Conservation (phyloP, 495 filamentous ascomycete genomes). For the Podospora pseudocomata region DNA sequence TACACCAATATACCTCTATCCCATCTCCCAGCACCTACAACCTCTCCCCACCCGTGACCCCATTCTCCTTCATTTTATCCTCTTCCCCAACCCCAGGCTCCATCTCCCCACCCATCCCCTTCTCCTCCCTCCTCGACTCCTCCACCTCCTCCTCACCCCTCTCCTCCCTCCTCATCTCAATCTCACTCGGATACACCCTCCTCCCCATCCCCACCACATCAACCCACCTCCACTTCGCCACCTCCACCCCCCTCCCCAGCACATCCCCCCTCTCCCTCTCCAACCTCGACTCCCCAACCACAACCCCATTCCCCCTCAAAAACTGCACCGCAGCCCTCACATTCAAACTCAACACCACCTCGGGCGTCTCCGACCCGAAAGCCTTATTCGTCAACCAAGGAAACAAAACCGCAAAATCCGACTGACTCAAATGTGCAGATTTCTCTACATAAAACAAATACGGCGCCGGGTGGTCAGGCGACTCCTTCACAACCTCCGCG, state of each 20-base stretch:
- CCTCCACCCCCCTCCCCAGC: constrained; percentile 22
- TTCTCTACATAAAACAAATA: constrained; percentile 59
- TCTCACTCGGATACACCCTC: constrained; percentile 20
- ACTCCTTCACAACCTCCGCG: constrained; percentile 11
- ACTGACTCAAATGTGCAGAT: constrained; percentile 69
- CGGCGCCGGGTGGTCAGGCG: constrained; percentile 34
- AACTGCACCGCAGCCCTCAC: constrained; percentile 59
- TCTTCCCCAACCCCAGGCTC: constrained; percentile 28
- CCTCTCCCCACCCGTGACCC: not conserved
- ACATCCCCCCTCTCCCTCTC: constrained; percentile 39
- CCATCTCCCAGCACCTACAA: not conserved
- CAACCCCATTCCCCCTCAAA: constrained; percentile 48
- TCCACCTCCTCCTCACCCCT: constrained; percentile 14
- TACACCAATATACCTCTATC: too few relatives aligned
- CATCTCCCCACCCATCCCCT: constrained; percentile 40
- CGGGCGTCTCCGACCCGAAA: constrained; percentile 58
- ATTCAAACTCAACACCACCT: constrained; percentile 60
- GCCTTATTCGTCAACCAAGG: constrained; percentile 59
- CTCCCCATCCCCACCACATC: constrained; percentile 43
- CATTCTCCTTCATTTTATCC: not conserved
- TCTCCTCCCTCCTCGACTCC: constrained; percentile 33
- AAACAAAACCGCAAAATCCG: constrained; percentile 75
- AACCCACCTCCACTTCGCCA: constrained; percentile 40
- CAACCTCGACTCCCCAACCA: constrained; percentile 31
- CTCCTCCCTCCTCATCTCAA: constrained; percentile 14